Evolutionary conservation across 371 early-diverging fungal species (phyloP).

Genomic region (Mucor circinelloides): DNA sequence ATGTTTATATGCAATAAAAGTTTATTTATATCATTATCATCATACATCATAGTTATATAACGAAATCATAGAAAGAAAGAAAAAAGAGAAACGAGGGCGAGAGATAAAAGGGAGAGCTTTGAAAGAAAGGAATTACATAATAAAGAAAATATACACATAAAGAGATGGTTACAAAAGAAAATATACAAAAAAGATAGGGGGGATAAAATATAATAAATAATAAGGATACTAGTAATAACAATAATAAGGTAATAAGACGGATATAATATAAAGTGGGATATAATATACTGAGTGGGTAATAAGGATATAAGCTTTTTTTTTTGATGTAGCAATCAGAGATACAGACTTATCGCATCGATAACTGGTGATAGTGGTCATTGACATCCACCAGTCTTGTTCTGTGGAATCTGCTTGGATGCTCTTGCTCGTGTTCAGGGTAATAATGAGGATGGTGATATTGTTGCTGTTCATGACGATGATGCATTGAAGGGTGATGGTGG

Average conservation of each 20-base stretch:
- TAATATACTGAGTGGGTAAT: not conserved
- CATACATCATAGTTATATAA: constrained; percentile 4
- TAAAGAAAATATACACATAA: not conserved
- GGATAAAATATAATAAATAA: not conserved
- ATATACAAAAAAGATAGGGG: not conserved
- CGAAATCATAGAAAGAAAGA: not conserved
- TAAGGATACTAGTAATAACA: constrained; percentile 1
- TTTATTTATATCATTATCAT: constrained; percentile 2
- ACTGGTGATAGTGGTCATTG: constrained; percentile 6
- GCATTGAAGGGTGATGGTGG: not conserved
- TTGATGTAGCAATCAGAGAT: not conserved
- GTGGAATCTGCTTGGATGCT: not conserved
- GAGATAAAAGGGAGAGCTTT: not conserved
- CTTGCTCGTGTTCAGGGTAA: not conserved
- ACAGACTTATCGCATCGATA: constrained; percentile 11
- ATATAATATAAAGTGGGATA: not conserved
- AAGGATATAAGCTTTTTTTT: not conserved
- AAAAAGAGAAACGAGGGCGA: not conserved
- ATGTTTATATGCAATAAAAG: not conserved
- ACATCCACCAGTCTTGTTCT: constrained; percentile 7
- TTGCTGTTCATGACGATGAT: not conserved
- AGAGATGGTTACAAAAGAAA: not conserved
- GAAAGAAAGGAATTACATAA: constrained; percentile 8
- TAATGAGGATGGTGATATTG: not conserved
- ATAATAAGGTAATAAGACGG: not conserved